A percentile compares a stretch with the other conserved stretches of the same genome.
These are phyloP conservation scores for Podila epigama DNA, from an alignment of 192 early-diverging fungal species.

Conservation along the genomic window DNA sequence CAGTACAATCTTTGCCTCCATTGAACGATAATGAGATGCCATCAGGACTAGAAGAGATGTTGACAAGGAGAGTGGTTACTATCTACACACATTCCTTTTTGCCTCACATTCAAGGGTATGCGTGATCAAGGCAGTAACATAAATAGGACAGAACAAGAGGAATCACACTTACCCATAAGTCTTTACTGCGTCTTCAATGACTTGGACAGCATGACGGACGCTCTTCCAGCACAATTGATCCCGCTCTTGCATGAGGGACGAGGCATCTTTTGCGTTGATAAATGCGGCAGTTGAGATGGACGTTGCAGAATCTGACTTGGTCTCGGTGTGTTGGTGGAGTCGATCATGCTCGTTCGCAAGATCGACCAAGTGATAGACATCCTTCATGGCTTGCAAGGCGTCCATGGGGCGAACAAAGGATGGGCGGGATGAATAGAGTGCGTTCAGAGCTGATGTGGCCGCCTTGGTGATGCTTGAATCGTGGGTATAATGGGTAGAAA, in stretches of 20 bases:
- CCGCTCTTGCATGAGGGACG: constrained; percentile 21
- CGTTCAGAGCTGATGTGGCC: constrained; percentile 10
- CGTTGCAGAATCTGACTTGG: not conserved
- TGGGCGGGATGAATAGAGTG: constrained; percentile 22
- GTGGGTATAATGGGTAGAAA: constrained; percentile 8
- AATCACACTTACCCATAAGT: constrained; percentile 62
- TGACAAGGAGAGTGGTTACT: constrained; percentile 15
- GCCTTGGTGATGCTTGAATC: not conserved
- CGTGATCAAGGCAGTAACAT: too few relatives aligned
- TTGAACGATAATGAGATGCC: constrained; percentile 87
- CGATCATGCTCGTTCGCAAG: constrained; percentile 20
- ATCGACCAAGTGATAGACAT: constrained; percentile 39
- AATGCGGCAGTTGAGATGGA: not conserved
- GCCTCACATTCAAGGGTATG: too few relatives aligned
- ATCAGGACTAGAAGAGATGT: constrained; percentile 55
- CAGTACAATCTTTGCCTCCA: constrained; percentile 98
- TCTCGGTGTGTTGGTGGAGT: not conserved
- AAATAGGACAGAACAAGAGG: not conserved
- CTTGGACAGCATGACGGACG: constrained; percentile 54
- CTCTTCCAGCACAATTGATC: constrained; percentile 39
- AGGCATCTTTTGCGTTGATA: not conserved
- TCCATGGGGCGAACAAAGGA: constrained; percentile 40
- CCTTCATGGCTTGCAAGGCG: constrained; percentile 42
- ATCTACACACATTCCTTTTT: too few relatives aligned
- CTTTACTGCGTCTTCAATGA: constrained; percentile 62